Base-by-base conservation (phyloP, 2,329 filamentous ascomycete genomes). In the Penicillium concentricum region DNA sequence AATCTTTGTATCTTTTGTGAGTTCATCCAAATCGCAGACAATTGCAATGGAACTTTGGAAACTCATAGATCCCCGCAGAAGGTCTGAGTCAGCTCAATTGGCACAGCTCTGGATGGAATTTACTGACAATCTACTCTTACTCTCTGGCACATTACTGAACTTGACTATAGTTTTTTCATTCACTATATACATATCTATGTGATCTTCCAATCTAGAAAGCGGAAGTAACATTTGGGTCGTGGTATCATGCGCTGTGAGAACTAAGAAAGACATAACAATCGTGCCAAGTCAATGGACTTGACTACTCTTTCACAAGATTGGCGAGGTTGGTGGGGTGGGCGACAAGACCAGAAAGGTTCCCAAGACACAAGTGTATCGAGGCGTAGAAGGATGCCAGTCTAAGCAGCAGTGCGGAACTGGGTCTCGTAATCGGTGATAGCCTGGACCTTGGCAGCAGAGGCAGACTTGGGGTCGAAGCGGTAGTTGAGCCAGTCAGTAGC, bases 401-500 rank as follows among this genome's bases (percentile, higher is more conserved):
- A 64, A 41, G 61, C 54, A 26, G 58, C 60, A 41, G 64, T 64
- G 18, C 51, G 45, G 56, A 73, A 65, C 66, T 78, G 64, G 55
- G 70, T 65, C 69, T 79, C 76, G 54, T 78, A 78, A 57, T 78
- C 73, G 37, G 64, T 66, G 54, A 79, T 78, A 35, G 66, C 78
- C 65, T 79, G 82, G 35, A 81, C 82, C 72, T 86, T 87, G 2
- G 83, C 82, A 24, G 85, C 84, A 66, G 83, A 87, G 48, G 82
- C 81, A 73, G 86, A 88, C 57, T 75, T 77, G 42, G 82, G 78
- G 73, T 95, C 91, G 75, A 94, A 94, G 57, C 85, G 80, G 74
- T 94, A 92, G n/a, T 85, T 88, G 34, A 95, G 72, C 90, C 90
- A 96, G 79, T 95, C 91, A 71, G 82, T 86, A 0, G 86, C 90